Evolutionary conservation across 192 early-diverging fungal genomes (phyloP), one percentile per base, ranked within the genome.

Genomic region (Coemansia sp.): DNA sequence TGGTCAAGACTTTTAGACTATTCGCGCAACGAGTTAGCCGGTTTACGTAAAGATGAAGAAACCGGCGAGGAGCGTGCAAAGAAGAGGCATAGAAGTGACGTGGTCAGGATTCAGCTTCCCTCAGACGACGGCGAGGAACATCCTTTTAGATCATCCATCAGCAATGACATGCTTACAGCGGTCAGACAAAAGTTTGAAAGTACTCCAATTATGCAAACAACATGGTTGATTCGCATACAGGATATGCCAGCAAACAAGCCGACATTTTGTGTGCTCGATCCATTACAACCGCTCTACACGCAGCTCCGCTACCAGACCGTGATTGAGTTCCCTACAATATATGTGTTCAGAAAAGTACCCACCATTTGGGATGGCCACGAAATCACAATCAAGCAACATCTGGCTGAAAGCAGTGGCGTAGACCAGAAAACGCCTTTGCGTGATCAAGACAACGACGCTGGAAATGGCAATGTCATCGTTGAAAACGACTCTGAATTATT

Each of bases 301-400:
- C 74, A 78, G 59, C 71, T 86, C 7, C 67, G 66, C 29, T 76
- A 79, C 57, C 79, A 86, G 46, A 83, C 78, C 7, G 74, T 86
- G 9, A 23, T 84, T 20, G 84, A 86, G 58, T 86, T 77, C 52
- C 84, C 84, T 0, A 75, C 75, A 2, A 67, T 86, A 23, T 68
- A 82, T 45, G 77, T 86, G 8, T 78, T 66, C 39, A 40, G 53
- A 16, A 18, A 61, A 39, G 49, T 28, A 4, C 75, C 75, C 0
- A 20, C 49, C 2, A 51, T 26, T 13, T 59, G 55, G 26, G 67
- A 55, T 42, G 59, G 55, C 3, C 25, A 75, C 29, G 56, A n/a
- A 0, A 31, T 69, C 21, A 61, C 58, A 4, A 69, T 75, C 29
- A 51, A 61, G 21, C 52, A 61, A 13, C 37, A 46, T 25, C 13